Percentiles rank a stretch among this genome's conserved stretches.
Evolutionary conservation across 352 stramenopile genomes (phyloP).

Genomic region (Pythium dissotocum): DNA sequence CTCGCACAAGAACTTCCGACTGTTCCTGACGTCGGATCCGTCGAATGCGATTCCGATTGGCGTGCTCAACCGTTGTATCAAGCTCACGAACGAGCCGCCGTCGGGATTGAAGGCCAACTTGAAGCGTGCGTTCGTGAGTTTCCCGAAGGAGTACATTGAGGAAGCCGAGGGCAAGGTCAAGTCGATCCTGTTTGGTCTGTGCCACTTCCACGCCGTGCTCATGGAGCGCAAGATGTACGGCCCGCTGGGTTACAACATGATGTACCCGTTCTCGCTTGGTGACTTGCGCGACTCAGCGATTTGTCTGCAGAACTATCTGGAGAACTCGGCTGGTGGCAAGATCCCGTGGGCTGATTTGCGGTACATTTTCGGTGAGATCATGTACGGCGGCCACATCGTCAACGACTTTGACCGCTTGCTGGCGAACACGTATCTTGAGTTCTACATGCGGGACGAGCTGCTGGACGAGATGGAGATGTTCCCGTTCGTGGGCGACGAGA

Average conservation of each 20-base stretch:
- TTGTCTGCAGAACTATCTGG: slow-evolving; percentile 92
- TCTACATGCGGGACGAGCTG: slow-evolving; percentile 89
- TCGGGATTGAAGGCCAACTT: slow-evolving; percentile 89
- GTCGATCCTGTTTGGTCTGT: slow-evolving; percentile 89
- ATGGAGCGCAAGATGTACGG: slow-evolving; percentile 92
- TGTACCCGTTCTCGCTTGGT: slow-evolving; percentile 88
- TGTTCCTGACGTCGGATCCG: slow-evolving; percentile 91
- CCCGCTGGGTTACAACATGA: slow-evolving; percentile 89
- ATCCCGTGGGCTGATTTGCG: slow-evolving; percentile 91
- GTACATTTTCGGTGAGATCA: slow-evolving; percentile 90
- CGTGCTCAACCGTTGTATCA: slow-evolving; percentile 88
- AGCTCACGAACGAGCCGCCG: slow-evolving; percentile 88
- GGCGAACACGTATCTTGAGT: slow-evolving; percentile 81
- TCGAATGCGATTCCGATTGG: slow-evolving; percentile 85
- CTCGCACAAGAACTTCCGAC: slow-evolving; percentile 76
- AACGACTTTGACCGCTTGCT: slow-evolving; percentile 85
- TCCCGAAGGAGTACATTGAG: slow-evolving; percentile 74
- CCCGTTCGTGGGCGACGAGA: slow-evolving; percentile 96
- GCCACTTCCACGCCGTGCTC: slow-evolving; percentile 93
- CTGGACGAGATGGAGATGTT: slow-evolving; percentile 99
- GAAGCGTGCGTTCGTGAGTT: slow-evolving; percentile 83
- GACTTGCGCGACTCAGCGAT: slow-evolving; percentile 83
- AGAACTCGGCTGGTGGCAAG: slow-evolving; percentile 85
- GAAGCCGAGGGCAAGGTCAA: slow-evolving; percentile 83
- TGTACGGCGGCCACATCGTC: slow-evolving; percentile 89